These are phyloP conservation scores for Flaveria bidentis DNA, from an alignment of 129 eudicot species.

Conservation along the genomic window DNA sequence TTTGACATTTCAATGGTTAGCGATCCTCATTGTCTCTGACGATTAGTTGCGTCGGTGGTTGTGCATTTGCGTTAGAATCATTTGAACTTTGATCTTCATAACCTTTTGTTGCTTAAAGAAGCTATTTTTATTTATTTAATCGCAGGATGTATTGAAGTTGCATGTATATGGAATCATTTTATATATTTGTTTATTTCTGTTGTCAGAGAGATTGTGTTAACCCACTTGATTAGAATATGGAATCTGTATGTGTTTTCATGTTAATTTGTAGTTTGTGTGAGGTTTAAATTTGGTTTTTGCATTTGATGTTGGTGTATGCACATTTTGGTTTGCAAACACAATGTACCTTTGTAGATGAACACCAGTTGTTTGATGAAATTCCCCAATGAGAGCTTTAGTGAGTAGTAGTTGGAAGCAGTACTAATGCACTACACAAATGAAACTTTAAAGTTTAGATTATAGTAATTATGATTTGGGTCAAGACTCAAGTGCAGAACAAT, in stretches of 20 bases:
- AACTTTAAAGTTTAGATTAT: too few species aligned
- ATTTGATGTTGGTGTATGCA: not conserved
- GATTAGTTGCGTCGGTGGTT: not conserved
- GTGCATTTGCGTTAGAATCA: conserved; percentile 12
- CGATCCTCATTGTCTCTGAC: not conserved
- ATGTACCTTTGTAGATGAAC: conserved; percentile 7
- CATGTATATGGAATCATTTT: conserved; percentile 20
- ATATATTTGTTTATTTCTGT: conserved; percentile 21
- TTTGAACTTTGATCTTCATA: not conserved
- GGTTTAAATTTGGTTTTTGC: not conserved
- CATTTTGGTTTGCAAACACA: not conserved
- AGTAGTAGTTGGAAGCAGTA: not conserved
- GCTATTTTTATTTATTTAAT: not conserved
- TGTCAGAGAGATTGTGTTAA: conserved; percentile 23
- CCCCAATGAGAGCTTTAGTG: not conserved
- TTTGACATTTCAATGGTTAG: not conserved
- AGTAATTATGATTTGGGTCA: not conserved
- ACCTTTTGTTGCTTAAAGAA: not conserved
- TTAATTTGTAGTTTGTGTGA: not conserved
- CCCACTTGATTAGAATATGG: not conserved
- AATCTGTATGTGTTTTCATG: not conserved
- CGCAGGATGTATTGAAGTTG: conserved; percentile 26
- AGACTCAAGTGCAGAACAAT: not conserved
- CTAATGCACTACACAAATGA: not conserved
- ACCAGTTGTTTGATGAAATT: conserved; percentile 17